Evolutionary conservation across 768 basidiomycete species (phyloP), one percentile per base, ranked within the genome.

Genomic region (Trametes maxima): DNA sequence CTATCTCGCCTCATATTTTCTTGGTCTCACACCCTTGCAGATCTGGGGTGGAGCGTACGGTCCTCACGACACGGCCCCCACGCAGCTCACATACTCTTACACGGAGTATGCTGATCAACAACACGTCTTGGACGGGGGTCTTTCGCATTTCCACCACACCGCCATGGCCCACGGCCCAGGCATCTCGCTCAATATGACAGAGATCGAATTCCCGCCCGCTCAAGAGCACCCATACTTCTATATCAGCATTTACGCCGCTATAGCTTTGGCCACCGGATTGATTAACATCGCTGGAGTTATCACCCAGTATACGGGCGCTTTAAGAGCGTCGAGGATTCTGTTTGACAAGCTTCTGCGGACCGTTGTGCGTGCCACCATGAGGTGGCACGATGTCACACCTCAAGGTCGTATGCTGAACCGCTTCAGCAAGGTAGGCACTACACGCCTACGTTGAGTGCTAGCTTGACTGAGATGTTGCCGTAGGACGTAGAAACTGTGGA

Each of bases 401-500:
- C 85, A 89, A 73, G 91, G 90, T 79, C 88, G 91, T 2, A 88
- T 95, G 82, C 79, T 95, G 66, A 95, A 94, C 73, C 84, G 93
- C 5, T 94, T 95, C 69, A 88, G 85, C 68, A 89, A 87, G 73
- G 83, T 45, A 52, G 68, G 45, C 35, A 22, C 19, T 11, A 17
- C 39, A 19, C 17, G 12, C 21, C 59, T 46, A 54, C 33, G n/a
- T 17, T 6, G 14, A 8, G 21, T 56, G n/a, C 13, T 24, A 25
- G 19, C 13, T 1, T 40, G 67, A 53, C 56, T 24, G 17, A 44
- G 39, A 17, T 62, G 37, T 43, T 24, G 14, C 21, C 36, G 33
- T 50, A 88, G 77, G 93, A 96, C 68, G 82, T 95, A 37, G 93
- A 94, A 73, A 94, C 90, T 0, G 89, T 96, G 19, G 95, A 96